Base-by-base conservation (phyloP, 352 stramenopile species). In the Phytophthora brassicae region DNA sequence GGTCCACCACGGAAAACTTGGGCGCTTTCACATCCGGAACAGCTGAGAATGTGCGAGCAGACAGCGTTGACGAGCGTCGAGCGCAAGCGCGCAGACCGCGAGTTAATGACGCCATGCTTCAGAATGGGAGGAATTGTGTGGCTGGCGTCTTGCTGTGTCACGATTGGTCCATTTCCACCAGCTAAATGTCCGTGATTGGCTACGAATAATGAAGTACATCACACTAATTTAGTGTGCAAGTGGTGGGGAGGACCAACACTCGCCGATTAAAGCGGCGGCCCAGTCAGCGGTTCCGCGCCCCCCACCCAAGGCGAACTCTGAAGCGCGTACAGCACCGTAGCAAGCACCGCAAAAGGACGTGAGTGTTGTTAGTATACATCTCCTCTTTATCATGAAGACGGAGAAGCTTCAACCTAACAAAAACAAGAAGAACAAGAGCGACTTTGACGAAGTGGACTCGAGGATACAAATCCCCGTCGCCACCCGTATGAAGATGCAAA, bases 1-100 rank as follows among this genome's bases (percentile, higher is more conserved):
- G 85, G 57, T 87, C 71, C 45, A 94, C 85, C 44, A 94, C 74
- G 23, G 85, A 90, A 60, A 80, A 89, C 63, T 76, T 77, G 19
- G 80, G 69, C 58, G 39, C 44, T 17, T 53, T 64, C 31, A 48
- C 44, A 9, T 72, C 65, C 12, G 58, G 42, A 2, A 60, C 47
- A 4, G 68, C 68, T 3, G 75, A 60, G 42, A 64, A 69, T 22
- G 48, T 17, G 41, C 68, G 64, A 16, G 51, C 56, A 35, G 42
- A 22, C 8, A 71, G 31, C 11, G 51, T 6, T 19, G 49, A 16
- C 35, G 62, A 43, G 50, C 49, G 61, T 16, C 62, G 64, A 6
- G 55, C 48, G 29, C 64, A 64, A 36, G 42, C 35, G 51, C 64
- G 64, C 31, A 75, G 51, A 42, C 49, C 53, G 31, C 64, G 68